These are phyloP conservation scores for Pythium apleroticum DNA, from an alignment of 352 stramenopile species.

Conservation along the genomic window DNA sequence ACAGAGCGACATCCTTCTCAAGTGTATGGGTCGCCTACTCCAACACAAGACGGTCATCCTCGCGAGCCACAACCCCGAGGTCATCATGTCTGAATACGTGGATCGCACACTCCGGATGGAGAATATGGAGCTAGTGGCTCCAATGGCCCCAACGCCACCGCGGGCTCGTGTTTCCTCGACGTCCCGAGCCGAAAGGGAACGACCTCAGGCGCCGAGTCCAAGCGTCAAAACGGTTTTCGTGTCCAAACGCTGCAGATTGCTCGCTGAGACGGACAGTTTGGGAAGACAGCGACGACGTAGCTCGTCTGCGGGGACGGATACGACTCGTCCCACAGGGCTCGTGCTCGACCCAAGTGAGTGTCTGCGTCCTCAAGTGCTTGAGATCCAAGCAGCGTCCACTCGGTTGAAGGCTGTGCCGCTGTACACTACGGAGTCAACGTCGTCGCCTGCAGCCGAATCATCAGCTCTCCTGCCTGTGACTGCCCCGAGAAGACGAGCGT, in stretches of 20 bases:
- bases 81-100: slow-evolving; percentile 31
- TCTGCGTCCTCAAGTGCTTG: slow-evolving; percentile 25
- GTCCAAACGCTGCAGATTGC: slow-evolving; percentile 13
- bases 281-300: slow-evolving; percentile 13
- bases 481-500: neutral
- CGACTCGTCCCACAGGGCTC: slow-evolving; percentile 12
- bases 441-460: neutral
- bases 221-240: slow-evolving; percentile 1
- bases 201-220: neutral
- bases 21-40: slow-evolving; percentile 28
- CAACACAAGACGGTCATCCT: slow-evolving; percentile 71
- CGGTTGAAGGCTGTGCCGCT: neutral
- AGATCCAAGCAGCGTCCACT: slow-evolving; percentile 23
- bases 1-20: slow-evolving; percentile 79
- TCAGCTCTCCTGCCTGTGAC: slow-evolving; percentile 12
- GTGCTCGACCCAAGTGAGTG: slow-evolving; percentile 24
- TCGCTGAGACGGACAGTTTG: slow-evolving; percentile 10
- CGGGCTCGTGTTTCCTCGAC: neutral
- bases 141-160: neutral
- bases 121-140: slow-evolving; percentile 20
- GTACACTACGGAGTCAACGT: neutral
- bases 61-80: slow-evolving; percentile 88
- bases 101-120: slow-evolving; percentile 26
- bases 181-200: neutral
- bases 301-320: neutral